Evolutionary conservation across 176 grass and related monocot species (phyloP), one percentile per base, ranked within the genome.

Genomic region (Poa annua): DNA sequence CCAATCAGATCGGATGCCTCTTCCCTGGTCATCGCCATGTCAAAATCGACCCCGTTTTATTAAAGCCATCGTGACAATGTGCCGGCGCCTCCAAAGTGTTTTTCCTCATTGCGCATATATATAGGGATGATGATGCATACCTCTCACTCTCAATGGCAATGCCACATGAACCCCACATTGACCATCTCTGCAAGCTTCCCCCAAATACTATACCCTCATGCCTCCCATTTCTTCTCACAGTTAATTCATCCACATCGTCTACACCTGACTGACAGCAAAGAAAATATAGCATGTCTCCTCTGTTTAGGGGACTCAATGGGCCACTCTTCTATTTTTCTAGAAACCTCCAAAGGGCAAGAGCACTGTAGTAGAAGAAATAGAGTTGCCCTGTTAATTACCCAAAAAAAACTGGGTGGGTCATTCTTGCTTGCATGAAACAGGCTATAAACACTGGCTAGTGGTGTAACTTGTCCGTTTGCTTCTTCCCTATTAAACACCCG

Each of bases 51-150:
- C 68, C 75, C 42, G 34, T 86, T 88, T 88, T 75, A 88, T 83
- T 88, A 73, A 77, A 69, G 60, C 44, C 62, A 84, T 77, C 12
- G 74, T 81, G 88, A 90, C 90, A 88, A 45, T 82, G 85, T 78
- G 93, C 79, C 84, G 84, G 86, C 88, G 84, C 89, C 89, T 89
- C 86, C 89, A 66, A 86, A 86, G 68, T 35, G 50, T 26, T 14
- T 11, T 48, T 50, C 45, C 36, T 25, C 21, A 11, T 76, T 45
- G 19, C 80, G 14, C 80, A 42, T 42, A 42, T 2, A 12, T 6
- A 24, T 2, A 63, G 13, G 3, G 25, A 64, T 24, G 12, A 61
- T 82, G 63, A 78, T 71, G 39, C 11, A 62, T 29, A 62, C 63
- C 72, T 82, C 87, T 95, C 74, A 19, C 68, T 87, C 60, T 82